phyloP scores from a whole-genome alignment of 2,329 filamentous ascomycete genomes.

The Scortechinia acanthostroma region DNA sequence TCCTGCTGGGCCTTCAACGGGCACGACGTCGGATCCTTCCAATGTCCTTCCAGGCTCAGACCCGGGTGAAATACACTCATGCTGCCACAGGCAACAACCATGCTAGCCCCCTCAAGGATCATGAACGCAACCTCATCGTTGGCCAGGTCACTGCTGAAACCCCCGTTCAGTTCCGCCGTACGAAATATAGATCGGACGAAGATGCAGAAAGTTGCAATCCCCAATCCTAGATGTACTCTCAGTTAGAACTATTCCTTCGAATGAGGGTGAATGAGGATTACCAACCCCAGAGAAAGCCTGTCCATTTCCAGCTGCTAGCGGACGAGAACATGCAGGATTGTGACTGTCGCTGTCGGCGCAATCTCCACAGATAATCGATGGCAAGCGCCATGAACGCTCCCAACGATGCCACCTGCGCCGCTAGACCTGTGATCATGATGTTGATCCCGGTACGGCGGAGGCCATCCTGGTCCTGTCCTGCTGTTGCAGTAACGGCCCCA shows the following conservation, averaged over 20 bases:
- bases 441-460: conserved; percentile 23
- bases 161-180: conserved; percentile 46
- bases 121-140: conserved; percentile 34
- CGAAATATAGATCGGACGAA: conserved; percentile 48
- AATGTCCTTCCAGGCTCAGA: no score
- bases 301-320: neutral
- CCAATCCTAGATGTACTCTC: neutral
- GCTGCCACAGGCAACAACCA: conserved; percentile 16
- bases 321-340: conserved; percentile 3
- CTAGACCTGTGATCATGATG: conserved; percentile 38
- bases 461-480: neutral
- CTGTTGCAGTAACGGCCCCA: conserved; percentile 44
- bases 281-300: conserved; percentile 1
- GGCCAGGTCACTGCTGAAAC: conserved; percentile 41
- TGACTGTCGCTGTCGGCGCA: conserved; percentile 4
- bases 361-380: conserved; percentile 21
- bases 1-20: no score
- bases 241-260: neutral
- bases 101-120: conserved; percentile 30
- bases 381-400: conserved; percentile 31
- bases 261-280: no score
- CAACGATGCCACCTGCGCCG: conserved; percentile 34
- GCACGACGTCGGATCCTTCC: no score
- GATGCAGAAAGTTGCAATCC: conserved; percentile 35
- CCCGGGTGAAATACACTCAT: no score